Evolutionary conservation across 2,329 filamentous ascomycete species (phyloP), one percentile per base, ranked within the genome.

Genomic region (Colletotrichum eleusines): DNA sequence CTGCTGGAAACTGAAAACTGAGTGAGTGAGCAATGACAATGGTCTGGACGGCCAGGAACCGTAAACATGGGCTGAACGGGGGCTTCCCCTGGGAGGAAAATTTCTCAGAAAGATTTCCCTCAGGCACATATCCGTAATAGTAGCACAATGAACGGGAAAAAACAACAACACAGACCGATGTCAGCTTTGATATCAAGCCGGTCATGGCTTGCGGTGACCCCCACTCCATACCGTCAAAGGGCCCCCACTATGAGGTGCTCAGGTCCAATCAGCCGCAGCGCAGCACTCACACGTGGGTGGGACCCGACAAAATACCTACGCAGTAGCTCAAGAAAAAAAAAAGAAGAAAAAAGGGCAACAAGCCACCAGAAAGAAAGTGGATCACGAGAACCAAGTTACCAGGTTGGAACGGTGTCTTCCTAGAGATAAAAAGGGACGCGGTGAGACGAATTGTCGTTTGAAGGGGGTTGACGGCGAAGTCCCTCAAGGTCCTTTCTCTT

Each of bases 201-300:
- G 64, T 31, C 64, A 66, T 70, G 69, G 66, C 69, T 70, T 57
- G 69, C n/a, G 48, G 66, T 73, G 72, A 74, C 72, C 72, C 71
- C 72, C 72, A 74, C 72, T 50, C 48, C 50, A 57, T 44, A 58
- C 62, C 61, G 60, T 71, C 60, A 35, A 51, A 51, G 18, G 67
- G 4, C 71, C 72, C 67, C 72, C 72, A 74, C 71, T 73, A 12
- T 73, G 48, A 51, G 61, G 48, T 63, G 35, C 7, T 26, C 8
- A 26, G 69, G 48, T 54, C 72, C 72, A 74, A 74, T 74, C 71
- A 73, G 60, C 42, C 64, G 63, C 40, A 57, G 71, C 28, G 54
- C 23, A 40, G 63, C 60, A 42, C 67, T 73, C 67, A 61, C 71
- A 74, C 72, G 72, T 73, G 72, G 72, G 72, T 74, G 72, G n/a